These are phyloP conservation scores for Zea luxurians DNA, from an alignment of 176 grass and related monocot genomes.

Conservation along the genomic window DNA sequence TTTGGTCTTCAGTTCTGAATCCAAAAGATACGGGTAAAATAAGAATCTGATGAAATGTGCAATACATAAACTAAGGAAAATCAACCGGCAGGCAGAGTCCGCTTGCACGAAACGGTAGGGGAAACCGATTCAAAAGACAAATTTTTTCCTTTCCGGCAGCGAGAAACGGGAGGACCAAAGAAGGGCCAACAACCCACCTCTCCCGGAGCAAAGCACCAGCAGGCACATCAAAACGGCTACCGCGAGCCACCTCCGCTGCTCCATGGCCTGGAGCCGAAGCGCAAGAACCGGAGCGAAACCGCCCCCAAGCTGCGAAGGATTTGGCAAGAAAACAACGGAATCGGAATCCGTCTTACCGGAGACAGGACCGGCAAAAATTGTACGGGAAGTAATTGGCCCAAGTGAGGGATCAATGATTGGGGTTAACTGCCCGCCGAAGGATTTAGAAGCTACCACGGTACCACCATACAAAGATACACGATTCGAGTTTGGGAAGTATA, in stretches of 20 bases:
- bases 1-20: slow-evolving; percentile 60
- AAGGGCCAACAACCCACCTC: slow-evolving; percentile 41
- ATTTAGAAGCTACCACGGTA: not conserved
- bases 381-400: not conserved
- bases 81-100: not conserved
- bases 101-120: not conserved
- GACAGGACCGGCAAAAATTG: not conserved
- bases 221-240: slow-evolving; percentile 44
- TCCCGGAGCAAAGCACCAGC: slow-evolving; percentile 50
- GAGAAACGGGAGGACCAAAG: not conserved
- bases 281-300: not conserved
- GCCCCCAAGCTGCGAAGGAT: slow-evolving; percentile 2
- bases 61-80: not conserved
- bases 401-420: slow-evolving; percentile 15
- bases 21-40: slow-evolving; percentile 1
- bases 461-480: too few species aligned
- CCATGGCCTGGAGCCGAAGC: slow-evolving; percentile 34
- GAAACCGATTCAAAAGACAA: not conserved
- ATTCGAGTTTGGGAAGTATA: slow-evolving; percentile 37
- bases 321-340: not conserved
- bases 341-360: not conserved
- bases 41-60: not conserved
- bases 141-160: too few species aligned
- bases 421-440: not conserved
- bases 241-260: slow-evolving; percentile 41